These are phyloP conservation scores for Erysimum pusillum DNA, from an alignment of 441 rosid species.

Conservation along the genomic window DNA sequence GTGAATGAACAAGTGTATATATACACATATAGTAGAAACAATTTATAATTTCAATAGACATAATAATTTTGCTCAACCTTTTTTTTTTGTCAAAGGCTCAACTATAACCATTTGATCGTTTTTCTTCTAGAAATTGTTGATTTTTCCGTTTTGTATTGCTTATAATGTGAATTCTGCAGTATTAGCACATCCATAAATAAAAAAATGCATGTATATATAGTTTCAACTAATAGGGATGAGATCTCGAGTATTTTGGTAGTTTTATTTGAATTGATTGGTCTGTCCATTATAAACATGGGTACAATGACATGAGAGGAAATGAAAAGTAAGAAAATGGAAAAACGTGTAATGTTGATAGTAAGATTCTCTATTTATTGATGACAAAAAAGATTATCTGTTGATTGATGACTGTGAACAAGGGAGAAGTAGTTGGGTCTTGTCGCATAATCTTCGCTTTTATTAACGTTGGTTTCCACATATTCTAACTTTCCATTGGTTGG, in stretches of 20 bases:
- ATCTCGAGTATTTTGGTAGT: background rate
- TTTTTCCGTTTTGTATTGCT: background rate
- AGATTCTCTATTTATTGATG: slow-evolving; percentile 46
- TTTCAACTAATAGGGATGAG: background rate
- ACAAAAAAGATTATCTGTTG: slow-evolving; percentile 39
- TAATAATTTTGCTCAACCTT: background rate
- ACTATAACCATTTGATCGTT: slow-evolving; percentile 14
- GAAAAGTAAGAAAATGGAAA: slow-evolving; percentile 23
- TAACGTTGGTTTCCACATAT: slow-evolving; percentile 44
- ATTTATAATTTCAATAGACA: slow-evolving; percentile 6
- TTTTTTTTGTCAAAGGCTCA: background rate
- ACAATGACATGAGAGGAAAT: slow-evolving; percentile 31
- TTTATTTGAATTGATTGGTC: slow-evolving; percentile 5
- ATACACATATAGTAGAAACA: background rate
- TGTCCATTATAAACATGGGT: slow-evolving; percentile 23
- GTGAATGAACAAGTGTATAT: too few relatives aligned
- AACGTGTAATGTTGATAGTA: slow-evolving; percentile 40
- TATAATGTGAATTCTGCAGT: background rate
- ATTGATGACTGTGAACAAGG: slow-evolving; percentile 35
- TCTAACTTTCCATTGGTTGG: slow-evolving; percentile 33
- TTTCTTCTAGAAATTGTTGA: background rate
- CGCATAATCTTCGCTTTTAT: slow-evolving; percentile 41
- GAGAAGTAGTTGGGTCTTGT: slow-evolving; percentile 48
- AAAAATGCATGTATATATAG: background rate
- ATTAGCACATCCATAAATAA: background rate